Conservation (phyloP, 352 stramenopile genomes). For the Albugo candida region DNA sequence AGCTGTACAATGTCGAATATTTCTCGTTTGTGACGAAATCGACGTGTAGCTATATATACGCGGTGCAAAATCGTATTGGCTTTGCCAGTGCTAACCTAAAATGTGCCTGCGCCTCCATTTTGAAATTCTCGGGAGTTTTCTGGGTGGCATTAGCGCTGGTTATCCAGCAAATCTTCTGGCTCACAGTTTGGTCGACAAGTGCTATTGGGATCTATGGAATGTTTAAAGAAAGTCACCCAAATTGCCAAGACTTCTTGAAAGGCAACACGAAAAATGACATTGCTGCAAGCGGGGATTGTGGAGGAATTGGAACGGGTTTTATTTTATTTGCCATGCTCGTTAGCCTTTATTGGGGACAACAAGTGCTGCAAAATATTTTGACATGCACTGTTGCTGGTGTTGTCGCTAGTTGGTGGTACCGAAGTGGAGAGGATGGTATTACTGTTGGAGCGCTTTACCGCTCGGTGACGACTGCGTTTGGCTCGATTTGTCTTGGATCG, state of each 20-base stretch:
- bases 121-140: slow-evolving; percentile 40
- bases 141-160: slow-evolving; percentile 39
- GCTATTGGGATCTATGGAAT: slow-evolving; percentile 52
- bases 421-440: slow-evolving; percentile 28
- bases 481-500: slow-evolving; percentile 70
- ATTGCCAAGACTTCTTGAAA: slow-evolving; percentile 17
- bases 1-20: background rate
- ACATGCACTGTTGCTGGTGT: slow-evolving; percentile 63
- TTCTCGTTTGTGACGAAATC: background rate
- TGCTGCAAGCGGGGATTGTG: slow-evolving; percentile 22
- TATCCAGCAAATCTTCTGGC: slow-evolving; percentile 52
- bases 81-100: slow-evolving; percentile 72
- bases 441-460: slow-evolving; percentile 54
- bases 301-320: slow-evolving; percentile 29
- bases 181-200: slow-evolving; percentile 46
- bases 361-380: slow-evolving; percentile 69
- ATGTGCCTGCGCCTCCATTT: slow-evolving; percentile 33
- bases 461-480: slow-evolving; percentile 59
- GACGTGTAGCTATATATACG: slow-evolving; percentile 25
- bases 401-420: slow-evolving; percentile 74
- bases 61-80: slow-evolving; percentile 56
- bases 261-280: slow-evolving; percentile 13
- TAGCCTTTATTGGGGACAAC: slow-evolving; percentile 69
- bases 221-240: slow-evolving; percentile 39
- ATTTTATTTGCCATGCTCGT: slow-evolving; percentile 66